Evolutionary conservation across 2,329 filamentous ascomycete genomes (phyloP).

Genomic region (Apiospora aurea): DNA sequence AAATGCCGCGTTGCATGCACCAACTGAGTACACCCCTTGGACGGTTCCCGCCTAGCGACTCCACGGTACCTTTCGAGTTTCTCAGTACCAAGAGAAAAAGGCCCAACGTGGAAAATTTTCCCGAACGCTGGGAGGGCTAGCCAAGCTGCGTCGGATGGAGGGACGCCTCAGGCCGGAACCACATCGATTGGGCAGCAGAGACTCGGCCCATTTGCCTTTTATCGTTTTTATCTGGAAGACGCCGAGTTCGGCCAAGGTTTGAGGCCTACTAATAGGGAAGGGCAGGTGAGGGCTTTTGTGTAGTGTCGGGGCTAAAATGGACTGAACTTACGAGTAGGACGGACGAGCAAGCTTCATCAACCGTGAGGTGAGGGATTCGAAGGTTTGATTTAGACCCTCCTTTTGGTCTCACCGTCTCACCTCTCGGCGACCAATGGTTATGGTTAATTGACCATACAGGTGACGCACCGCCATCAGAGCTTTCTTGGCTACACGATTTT

Average conservation of each 20-base stretch:
- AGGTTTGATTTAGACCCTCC: constrained; percentile 23
- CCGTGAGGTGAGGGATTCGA: constrained; percentile 20
- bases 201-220: constrained; percentile 4
- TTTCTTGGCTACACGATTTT: constrained; percentile 18
- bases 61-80: constrained; percentile 19
- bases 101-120: constrained; percentile 28
- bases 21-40: constrained; percentile 29
- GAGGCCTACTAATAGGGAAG: background rate
- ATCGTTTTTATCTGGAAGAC: constrained; percentile 10
- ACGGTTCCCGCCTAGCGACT: constrained; percentile 29
- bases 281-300: background rate
- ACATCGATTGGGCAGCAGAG: constrained; percentile 31
- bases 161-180: constrained; percentile 25
- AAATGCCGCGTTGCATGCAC: constrained; percentile 23
- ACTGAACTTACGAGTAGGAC: constrained; percentile 14
- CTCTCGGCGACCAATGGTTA: constrained; percentile 17
- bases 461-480: constrained; percentile 16
- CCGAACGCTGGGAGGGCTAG: constrained; percentile 27
- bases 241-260: constrained; percentile 13
- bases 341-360: constrained; percentile 9
- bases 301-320: constrained; percentile 20
- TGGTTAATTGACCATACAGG: constrained; percentile 21
- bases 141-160: constrained; percentile 12
- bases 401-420: constrained; percentile 21
- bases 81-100: background rate